Conservation (phyloP, 2,329 filamentous ascomycete genomes). For the Epichloe glyceriae region DNA sequence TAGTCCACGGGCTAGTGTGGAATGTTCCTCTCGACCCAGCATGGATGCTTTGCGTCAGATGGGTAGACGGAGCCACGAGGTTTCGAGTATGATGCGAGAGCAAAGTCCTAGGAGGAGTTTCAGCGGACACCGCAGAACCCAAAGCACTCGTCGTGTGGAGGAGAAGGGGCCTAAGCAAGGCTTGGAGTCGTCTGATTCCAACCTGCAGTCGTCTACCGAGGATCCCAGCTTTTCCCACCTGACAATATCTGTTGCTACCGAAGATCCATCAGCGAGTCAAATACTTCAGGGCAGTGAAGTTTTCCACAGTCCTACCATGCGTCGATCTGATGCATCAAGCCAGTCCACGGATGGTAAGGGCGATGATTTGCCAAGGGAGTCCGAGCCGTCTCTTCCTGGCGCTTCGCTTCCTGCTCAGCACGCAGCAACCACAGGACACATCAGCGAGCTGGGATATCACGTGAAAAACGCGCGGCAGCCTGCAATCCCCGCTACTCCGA, state of each 20-base stretch:
- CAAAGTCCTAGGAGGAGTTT: conserved; percentile 45
- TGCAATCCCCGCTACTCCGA: conserved; percentile 22
- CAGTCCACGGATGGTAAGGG: conserved; percentile 12
- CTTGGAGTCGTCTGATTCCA: conserved; percentile 60
- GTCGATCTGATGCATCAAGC: conserved; percentile 30
- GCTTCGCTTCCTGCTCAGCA: conserved; percentile 9
- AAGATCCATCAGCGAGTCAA: conserved; percentile 80
- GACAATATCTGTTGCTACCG: conserved; percentile 50
- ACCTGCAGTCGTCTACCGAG: conserved; percentile 56
- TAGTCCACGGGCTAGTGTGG: conserved; percentile 43
- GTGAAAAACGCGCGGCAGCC: conserved; percentile 10
- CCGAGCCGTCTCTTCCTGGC: conserved; percentile 6
- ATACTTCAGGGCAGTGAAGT: conserved; percentile 80
- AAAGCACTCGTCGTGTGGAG: conserved; percentile 32
- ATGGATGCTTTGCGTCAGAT: conserved; percentile 39
- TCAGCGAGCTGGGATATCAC: conserved; percentile 16
- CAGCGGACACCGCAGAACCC: conserved; percentile 43
- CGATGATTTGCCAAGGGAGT: conserved; percentile 7
- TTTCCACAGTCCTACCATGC: conserved; percentile 67
- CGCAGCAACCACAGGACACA: conserved; percentile 27
- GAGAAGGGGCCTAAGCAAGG: conserved; percentile 35
- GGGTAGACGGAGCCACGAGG: conserved; percentile 38
- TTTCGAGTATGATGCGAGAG: conserved; percentile 29
- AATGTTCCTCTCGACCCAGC: conserved; percentile 35
- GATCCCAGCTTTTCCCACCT: conserved; percentile 61